Percentiles rank a stretch among this genome's conserved stretches.
These are phyloP conservation scores for Marchantia paleacea DNA, from an alignment of 225 moss, liverwort and hornwort species.

Conservation along the genomic window DNA sequence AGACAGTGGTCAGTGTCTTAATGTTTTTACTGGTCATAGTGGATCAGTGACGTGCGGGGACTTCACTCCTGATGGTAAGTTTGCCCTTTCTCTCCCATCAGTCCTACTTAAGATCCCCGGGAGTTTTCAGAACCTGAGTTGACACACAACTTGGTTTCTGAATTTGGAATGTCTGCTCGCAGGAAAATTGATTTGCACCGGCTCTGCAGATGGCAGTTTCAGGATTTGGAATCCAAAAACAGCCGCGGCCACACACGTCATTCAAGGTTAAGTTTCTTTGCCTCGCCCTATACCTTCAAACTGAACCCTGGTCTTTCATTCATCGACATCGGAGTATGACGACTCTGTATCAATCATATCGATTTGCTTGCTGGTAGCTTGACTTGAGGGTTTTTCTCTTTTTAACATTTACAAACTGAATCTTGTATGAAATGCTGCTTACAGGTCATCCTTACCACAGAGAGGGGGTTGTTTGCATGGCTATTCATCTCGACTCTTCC, in stretches of 20 bases:
- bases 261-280: slow-evolving; percentile 54
- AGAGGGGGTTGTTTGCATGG: slow-evolving; percentile 68
- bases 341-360: neutral
- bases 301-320: neutral
- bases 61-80: slow-evolving; percentile 85
- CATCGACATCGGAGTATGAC: neutral
- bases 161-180: slow-evolving; percentile 1
- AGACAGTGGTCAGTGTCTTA: slow-evolving; percentile 72
- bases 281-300: neutral
- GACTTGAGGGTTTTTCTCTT: neutral
- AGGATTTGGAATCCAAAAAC: slow-evolving; percentile 91
- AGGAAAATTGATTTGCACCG: slow-evolving; percentile 85
- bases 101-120: neutral
- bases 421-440: neutral
- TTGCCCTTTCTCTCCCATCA: neutral
- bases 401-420: neutral
- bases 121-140: neutral
- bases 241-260: slow-evolving; percentile 59
- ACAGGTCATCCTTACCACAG: slow-evolving; percentile 88
- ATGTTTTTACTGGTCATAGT: slow-evolving; percentile 83
- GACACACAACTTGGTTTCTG: neutral
- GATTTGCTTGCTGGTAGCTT: neutral
- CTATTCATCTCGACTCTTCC: slow-evolving; percentile 65
- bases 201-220: slow-evolving; percentile 71
- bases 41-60: slow-evolving; percentile 83